phyloP scores from a whole-genome alignment of 306 rosid species.

The Vigna angularis region DNA sequence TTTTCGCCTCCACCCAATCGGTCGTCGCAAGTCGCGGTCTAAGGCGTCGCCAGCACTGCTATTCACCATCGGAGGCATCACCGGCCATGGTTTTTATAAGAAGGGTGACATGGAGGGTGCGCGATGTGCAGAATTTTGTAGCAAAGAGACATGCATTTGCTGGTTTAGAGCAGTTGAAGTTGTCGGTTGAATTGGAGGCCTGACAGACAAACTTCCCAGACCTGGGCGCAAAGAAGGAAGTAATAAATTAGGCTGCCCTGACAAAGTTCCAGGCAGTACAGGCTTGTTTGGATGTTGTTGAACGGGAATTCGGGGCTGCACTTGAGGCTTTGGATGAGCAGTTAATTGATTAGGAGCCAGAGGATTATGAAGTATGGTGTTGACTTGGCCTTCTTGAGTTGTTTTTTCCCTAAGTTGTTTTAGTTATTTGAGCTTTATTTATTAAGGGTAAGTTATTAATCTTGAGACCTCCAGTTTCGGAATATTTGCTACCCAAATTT shows the following conservation, averaged over 20 bases:
- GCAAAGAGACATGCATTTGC: slow-evolving; percentile 60
- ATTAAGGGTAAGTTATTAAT: background rate
- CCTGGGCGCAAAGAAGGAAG: slow-evolving; percentile 56
- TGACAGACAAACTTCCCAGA: slow-evolving; percentile 55
- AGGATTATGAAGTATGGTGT: slow-evolving; percentile 64
- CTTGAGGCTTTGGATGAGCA: slow-evolving; percentile 58
- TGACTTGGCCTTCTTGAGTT: slow-evolving; percentile 64
- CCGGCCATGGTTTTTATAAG: too few species aligned
- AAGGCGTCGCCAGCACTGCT: too few species aligned
- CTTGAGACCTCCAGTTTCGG: slow-evolving; percentile 5
- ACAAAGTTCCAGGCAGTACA: slow-evolving; percentile 58
- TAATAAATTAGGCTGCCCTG: slow-evolving; percentile 63
- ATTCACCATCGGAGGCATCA: too few species aligned
- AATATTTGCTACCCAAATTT: background rate
- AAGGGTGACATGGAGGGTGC: too few species aligned
- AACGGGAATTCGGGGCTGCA: slow-evolving; percentile 65
- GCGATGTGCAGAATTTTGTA: slow-evolving; percentile 58
- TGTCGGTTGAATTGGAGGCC: slow-evolving; percentile 65
- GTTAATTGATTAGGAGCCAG: slow-evolving; percentile 66
- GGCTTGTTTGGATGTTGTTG: slow-evolving; percentile 64
- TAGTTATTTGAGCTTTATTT: slow-evolving; percentile 22
- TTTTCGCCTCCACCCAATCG: too few species aligned
- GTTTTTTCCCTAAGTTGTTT: slow-evolving; percentile 11
- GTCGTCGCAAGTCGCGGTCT: too few species aligned
- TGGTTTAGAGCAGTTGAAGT: slow-evolving; percentile 58